Percentiles rank a stretch among this genome's conserved stretches.
phyloP scores from a whole-genome alignment of 192 early-diverging fungal species.

The Backusella mclennaniae region DNA sequence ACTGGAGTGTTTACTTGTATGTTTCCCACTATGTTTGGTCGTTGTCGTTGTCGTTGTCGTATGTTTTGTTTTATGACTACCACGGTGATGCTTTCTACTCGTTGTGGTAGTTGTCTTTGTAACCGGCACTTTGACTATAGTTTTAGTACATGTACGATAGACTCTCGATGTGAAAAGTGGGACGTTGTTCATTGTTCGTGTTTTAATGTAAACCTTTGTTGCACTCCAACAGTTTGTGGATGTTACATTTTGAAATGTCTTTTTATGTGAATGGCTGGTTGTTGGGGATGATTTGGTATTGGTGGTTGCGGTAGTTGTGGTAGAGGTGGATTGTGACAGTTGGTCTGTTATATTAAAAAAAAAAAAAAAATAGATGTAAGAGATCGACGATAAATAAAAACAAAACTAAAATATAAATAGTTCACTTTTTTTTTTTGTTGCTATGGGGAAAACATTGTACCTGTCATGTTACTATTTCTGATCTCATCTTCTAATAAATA shows the following conservation, averaged over 20 bases:
- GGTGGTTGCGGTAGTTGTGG: neutral
- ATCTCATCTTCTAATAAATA: neutral
- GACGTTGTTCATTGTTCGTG: neutral
- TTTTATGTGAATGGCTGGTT: neutral
- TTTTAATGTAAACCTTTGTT: slow-evolving; percentile 4
- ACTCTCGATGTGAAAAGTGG: neutral
- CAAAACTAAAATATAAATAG: neutral
- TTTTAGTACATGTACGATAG: neutral
- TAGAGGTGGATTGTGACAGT: neutral
- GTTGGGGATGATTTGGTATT: neutral
- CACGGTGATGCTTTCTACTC: neutral
- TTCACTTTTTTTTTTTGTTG: neutral
- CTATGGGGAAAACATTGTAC: neutral
- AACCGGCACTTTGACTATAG: slow-evolving; percentile 5
- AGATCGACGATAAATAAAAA: neutral
- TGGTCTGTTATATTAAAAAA: neutral
- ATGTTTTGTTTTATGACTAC: neutral
- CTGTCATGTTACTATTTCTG: neutral
- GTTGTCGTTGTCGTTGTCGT: neutral
- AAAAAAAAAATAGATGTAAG: neutral
- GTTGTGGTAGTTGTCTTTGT: neutral
- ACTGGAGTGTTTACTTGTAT: neutral
- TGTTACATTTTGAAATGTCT: neutral
- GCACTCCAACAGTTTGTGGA: neutral
- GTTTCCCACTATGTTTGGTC: neutral